A percentile compares a stretch with the other conserved stretches of the same genome.
Conservation (phyloP, 495 filamentous ascomycete species). For the Monascus purpureus region DNA sequence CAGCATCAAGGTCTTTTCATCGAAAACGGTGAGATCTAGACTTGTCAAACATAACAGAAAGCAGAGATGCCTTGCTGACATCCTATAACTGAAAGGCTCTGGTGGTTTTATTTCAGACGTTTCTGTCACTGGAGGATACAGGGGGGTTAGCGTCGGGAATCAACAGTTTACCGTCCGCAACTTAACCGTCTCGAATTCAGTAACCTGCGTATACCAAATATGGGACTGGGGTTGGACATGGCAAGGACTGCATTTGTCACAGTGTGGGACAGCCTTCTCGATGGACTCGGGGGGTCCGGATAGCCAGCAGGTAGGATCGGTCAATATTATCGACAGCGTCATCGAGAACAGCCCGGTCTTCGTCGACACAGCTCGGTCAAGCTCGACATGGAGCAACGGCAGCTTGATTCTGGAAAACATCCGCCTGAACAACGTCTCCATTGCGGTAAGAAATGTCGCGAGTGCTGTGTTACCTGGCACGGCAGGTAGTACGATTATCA, state of each 20-base stretch:
- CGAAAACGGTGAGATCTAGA: conserved; percentile 53
- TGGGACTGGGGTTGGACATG: conserved; percentile 48
- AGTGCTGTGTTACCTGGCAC: conserved; percentile 44
- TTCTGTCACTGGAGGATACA: conserved; percentile 56
- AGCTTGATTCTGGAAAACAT: conserved; percentile 58
- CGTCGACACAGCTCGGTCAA: conserved; percentile 41
- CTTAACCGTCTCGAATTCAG: conserved; percentile 48
- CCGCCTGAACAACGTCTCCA: conserved; percentile 41
- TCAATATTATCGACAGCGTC: conserved; percentile 40
- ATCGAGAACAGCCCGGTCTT: conserved; percentile 51
- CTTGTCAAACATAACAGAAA: conserved; percentile 8
- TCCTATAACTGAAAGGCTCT: conserved; percentile 33
- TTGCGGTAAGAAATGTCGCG: conserved; percentile 42
- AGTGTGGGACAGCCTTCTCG: conserved; percentile 38
- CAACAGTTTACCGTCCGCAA: conserved; percentile 77
- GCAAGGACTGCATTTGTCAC: conserved; percentile 30
- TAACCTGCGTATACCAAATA: conserved; percentile 45
- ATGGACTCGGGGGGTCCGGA: conserved; percentile 23
- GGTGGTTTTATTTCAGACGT: conserved; percentile 54
- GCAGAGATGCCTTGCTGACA: not conserved
- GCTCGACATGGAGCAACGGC: conserved; percentile 30
- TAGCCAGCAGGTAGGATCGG: conserved; percentile 24
- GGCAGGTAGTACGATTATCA: conserved; percentile 38
- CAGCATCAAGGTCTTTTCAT: conserved; percentile 62
- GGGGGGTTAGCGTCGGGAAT: conserved; percentile 53